Evolutionary conservation across 805 yeast species (phyloP), one percentile per base, ranked within the genome.

Genomic region (Sugiyamaella floridensis): DNA sequence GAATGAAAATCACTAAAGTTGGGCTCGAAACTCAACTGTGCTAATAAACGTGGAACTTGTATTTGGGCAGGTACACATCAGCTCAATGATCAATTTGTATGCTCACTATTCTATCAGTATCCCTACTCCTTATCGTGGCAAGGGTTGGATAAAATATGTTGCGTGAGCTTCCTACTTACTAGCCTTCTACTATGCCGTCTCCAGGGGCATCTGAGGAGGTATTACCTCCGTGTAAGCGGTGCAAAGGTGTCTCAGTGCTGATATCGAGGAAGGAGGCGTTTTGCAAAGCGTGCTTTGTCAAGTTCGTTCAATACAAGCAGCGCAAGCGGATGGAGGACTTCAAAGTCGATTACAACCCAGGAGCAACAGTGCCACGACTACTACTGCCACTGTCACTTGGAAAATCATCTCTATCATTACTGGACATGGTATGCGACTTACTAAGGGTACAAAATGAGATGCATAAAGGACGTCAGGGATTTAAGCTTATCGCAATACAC

Each of bases 311-410:
- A 53, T 83, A 87, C 20, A 90, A 90, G 66, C 89, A 87, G 67
- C 75, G 96, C 56, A 86, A 85, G 62, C 85, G 77, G 62, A 81
- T 92, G 89, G 89, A 86, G 12, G 79, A 75, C 51, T 89, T 78
- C 69, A 86, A 87, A 63, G 90, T 86, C 19, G 78, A 82, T 60
- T 89, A 77, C 53, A 69, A 68, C 72, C 55, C 63, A 43, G 71
- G 64, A 12, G 49, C 50, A 4, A 20, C 11, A 11, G 52, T 64
- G 2, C 80, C 77, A 15, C 76, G 69, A 32, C 76, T 84, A 0
- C 61, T 86, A 26, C 63, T 88, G 3, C 79, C 90, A 2, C 62
- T 85, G 2, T 83, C 90, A 0, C 76, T 82, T n/a, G 87, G 89
- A 0, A 61, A 70, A 0, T 78, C 88, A 0, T 85, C 95, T 0